Percentiles rank a stretch among this genome's conserved stretches.
phyloP scores from a whole-genome alignment of 2,329 filamentous ascomycete genomes.

The Botryotinia narcissicola region DNA sequence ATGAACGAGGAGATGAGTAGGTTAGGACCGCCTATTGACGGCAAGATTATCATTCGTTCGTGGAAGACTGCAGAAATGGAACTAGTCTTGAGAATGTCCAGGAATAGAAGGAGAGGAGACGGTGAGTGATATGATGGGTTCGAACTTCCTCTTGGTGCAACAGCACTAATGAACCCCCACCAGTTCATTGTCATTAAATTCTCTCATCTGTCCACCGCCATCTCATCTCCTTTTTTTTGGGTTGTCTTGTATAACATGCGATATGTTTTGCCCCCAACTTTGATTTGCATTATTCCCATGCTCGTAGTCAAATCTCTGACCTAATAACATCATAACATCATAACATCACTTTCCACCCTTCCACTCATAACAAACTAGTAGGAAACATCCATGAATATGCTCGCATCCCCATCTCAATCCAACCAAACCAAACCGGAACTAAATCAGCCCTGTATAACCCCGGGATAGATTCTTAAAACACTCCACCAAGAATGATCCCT shows the following conservation, averaged over 20 bases:
- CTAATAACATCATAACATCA: background rate
- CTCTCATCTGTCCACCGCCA: background rate
- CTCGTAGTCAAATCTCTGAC: background rate
- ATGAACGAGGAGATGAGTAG: background rate
- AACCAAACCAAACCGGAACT: background rate
- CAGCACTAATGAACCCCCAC: background rate
- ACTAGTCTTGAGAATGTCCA: background rate
- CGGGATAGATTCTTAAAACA: conserved; percentile 3
- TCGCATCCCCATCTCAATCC: conserved; percentile 1
- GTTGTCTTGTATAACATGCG: background rate
- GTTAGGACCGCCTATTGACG: background rate
- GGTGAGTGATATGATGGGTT: background rate
- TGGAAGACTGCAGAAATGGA: background rate
- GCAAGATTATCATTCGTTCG: background rate
- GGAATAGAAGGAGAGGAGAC: background rate
- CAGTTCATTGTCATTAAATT: background rate
- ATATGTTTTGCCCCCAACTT: background rate
- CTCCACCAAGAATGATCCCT: background rate
- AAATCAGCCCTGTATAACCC: conserved; percentile 3
- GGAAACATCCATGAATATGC: background rate
- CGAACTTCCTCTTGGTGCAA: background rate
- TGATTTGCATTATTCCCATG: background rate
- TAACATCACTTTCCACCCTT: background rate
- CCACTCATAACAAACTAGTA: background rate
- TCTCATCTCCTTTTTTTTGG: background rate